phyloP scores from a whole-genome alignment of 805 yeast species.

The Kazachstania martiniae region DNA sequence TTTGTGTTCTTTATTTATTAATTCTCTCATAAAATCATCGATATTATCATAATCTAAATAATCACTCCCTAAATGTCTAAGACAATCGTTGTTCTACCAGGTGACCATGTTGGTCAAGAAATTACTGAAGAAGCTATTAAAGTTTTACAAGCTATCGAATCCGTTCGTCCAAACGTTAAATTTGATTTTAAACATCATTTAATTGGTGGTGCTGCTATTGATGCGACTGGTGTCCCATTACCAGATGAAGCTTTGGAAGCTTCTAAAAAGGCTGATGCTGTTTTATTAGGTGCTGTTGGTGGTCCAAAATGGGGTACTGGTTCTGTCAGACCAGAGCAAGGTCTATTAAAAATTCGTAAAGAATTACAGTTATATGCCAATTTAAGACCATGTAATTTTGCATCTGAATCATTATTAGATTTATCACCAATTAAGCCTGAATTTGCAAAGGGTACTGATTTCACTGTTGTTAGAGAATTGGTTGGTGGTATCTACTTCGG shows the following conservation, averaged over 20 bases:
- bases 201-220: slow-evolving; percentile 98
- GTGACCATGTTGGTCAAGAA: slow-evolving; percentile 96
- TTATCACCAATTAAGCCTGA: slow-evolving; percentile 83
- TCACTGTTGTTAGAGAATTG: slow-evolving; percentile 88
- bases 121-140: slow-evolving; percentile 84
- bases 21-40: too few species aligned
- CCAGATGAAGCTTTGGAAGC: slow-evolving; percentile 78
- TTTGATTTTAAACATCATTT: slow-evolving; percentile 76
- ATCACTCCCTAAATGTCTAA: slow-evolving; percentile 28
- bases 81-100: slow-evolving; percentile 81
- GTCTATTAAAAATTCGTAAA: slow-evolving; percentile 85
- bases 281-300: slow-evolving; percentile 95
- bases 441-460: slow-evolving; percentile 81
- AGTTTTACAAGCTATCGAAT: slow-evolving; percentile 70
- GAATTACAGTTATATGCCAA: slow-evolving; percentile 91
- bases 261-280: slow-evolving; percentile 83
- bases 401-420: slow-evolving; percentile 69
- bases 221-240: slow-evolving; percentile 87
- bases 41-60: too few species aligned
- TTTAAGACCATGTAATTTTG: slow-evolving; percentile 93
- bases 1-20: too few species aligned
- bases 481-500: slow-evolving; percentile 99
- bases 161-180: slow-evolving; percentile 41
- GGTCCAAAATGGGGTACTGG: slow-evolving; percentile 99
- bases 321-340: slow-evolving; percentile 93